Evolutionary conservation across 2,329 filamentous ascomycete genomes (phyloP), one percentile per base, ranked within the genome.

Genomic region (Penicillium sclerotigenum): DNA sequence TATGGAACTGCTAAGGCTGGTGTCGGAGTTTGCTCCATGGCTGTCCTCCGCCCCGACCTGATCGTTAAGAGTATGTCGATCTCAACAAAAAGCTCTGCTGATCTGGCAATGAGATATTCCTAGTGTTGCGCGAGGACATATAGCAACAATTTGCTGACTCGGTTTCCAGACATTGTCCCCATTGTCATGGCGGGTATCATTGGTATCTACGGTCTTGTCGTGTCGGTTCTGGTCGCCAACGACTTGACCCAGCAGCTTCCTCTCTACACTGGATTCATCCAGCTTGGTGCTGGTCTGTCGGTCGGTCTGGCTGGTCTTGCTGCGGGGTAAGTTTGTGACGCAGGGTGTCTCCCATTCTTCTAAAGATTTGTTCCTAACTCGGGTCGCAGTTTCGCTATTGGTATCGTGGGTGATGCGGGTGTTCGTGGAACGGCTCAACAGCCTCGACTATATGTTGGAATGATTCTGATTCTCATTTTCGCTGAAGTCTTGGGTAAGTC

Each of bases 121-220:
- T 38, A 48, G 24, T 5, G 20, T 33, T n/a, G 13, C 16, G 14
- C 18, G 29, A 33, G 3, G 6, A 9, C n/a, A 14, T 26, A 28
- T 36, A 4, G 38, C 18, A 34, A 37, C 9, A 28, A n/a, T 56
- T 66, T 28, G 62, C 62, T 66, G 41, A 62, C 54, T 29, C 14
- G 18, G 6, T 29, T 47, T 47, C 10, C 66, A 97, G 93, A 97
- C 85, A 97, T 97, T 78, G 93, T 97, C 65, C 94, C 94, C 76
- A 94, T 97, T 79, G 96, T 99, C 87, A 99, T 99, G 94, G 94
- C 94, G 83, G 94, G 94, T 97, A 99, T 99, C 80, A 97, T 99
- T 80, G 94, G 91, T 89, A 97, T 99, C 78, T 99, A 94, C 81
- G 90, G 90, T 71, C 84, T 94, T 65, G 90, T 94, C 79, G 89